These are phyloP conservation scores for Microdochium nivale DNA, from an alignment of 2,329 filamentous ascomycete genomes.

Conservation along the genomic window DNA sequence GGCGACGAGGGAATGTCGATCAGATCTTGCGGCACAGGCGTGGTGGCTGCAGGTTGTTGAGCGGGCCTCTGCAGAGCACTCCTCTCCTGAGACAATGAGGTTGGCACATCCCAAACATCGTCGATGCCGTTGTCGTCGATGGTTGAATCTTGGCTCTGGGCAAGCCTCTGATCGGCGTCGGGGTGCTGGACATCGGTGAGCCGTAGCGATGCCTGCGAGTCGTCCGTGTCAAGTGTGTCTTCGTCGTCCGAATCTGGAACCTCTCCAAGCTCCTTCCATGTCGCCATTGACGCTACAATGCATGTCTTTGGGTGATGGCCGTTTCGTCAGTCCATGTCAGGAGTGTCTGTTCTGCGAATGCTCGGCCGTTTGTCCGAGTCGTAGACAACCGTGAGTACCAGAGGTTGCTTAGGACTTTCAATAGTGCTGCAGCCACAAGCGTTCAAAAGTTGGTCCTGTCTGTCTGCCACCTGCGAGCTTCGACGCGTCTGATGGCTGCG, in stretches of 20 bases:
- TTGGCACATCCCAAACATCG: conserved; percentile 21
- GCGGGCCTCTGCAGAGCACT: neutral
- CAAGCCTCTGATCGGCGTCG: neutral
- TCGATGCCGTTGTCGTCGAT: conserved; percentile 1
- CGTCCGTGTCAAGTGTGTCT: conserved; percentile 25
- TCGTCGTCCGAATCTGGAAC: conserved; percentile 36
- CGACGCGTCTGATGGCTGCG: neutral
- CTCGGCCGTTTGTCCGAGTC: too few species aligned
- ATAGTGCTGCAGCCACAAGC: neutral
- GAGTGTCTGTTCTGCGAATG: neutral
- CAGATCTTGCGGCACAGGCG: neutral
- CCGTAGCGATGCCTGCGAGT: conserved; percentile 10
- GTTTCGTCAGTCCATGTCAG: neutral
- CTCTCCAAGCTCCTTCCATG: conserved; percentile 34
- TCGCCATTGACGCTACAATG: conserved; percentile 24
- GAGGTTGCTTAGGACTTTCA: too few species aligned
- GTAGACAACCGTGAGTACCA: too few species aligned
- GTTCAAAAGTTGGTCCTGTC: too few species aligned
- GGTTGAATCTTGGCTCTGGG: neutral
- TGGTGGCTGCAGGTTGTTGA: neutral
- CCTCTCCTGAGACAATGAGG: conserved; percentile 11
- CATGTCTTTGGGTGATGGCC: conserved; percentile 16
- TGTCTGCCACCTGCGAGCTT: neutral
- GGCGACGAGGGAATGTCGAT: neutral
- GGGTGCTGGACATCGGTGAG: neutral